Evolutionary conservation across 257 asterid species (phyloP).

Genomic region (Solanum clarkiae): DNA sequence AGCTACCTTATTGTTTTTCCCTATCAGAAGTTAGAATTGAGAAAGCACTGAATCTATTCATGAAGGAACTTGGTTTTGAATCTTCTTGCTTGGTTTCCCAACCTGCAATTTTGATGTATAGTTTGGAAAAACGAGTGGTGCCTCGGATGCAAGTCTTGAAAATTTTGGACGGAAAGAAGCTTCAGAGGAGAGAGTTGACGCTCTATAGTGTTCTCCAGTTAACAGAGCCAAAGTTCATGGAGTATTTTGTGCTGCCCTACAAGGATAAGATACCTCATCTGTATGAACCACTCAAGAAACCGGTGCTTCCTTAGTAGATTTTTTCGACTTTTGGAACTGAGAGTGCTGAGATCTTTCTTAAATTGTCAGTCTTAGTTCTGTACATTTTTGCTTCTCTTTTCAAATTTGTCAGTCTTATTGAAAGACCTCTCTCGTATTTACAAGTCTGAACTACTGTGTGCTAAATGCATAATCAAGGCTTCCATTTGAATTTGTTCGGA

Average conservation of each 20-base stretch:
- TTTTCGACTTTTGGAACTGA: too few relatives aligned
- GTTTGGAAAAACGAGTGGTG: slow-evolving; percentile 8
- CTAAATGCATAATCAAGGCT: not conserved
- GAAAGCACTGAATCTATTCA: not conserved
- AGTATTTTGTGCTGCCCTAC: slow-evolving; percentile 2
- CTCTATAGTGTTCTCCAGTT: not conserved
- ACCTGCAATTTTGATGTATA: not conserved
- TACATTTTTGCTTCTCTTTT: too few relatives aligned
- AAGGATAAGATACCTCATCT: slow-evolving; percentile 1
- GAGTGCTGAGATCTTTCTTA: too few relatives aligned
- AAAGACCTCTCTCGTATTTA: not conserved
- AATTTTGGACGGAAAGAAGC: slow-evolving; percentile 5
- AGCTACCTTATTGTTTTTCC: not conserved
- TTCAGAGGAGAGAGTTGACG: not conserved
- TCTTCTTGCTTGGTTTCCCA: not conserved
- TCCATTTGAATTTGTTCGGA: not conserved
- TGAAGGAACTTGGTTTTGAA: not conserved
- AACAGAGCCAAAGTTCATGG: not conserved
- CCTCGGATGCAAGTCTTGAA: slow-evolving; percentile 9
- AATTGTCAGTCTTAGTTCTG: not conserved
- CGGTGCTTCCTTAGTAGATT: not conserved
- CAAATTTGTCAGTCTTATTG: not conserved
- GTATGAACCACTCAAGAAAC: not conserved
- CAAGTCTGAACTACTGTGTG: not conserved
- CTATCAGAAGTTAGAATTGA: not conserved